Evolutionary conservation across 345 rosid genomes (phyloP).

Genomic region (Brassica juncea): DNA sequence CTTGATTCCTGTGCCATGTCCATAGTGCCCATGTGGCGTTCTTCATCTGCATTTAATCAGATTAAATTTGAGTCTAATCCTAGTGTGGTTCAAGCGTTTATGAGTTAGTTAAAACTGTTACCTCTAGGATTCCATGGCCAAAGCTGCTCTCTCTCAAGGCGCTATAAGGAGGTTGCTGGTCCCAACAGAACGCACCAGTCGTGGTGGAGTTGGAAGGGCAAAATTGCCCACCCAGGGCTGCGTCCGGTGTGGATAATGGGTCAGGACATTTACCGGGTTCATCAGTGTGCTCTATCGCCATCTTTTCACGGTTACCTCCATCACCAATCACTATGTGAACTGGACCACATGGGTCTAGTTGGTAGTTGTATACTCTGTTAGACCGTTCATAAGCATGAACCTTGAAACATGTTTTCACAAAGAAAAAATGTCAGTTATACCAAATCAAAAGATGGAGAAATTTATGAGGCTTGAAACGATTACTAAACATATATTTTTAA

Average conservation of each 20-base stretch:
- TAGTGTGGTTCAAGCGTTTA: constrained; percentile 7
- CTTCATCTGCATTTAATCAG: constrained; percentile 51
- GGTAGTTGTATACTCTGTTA: constrained; percentile 85
- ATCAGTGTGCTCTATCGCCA: constrained; percentile 72
- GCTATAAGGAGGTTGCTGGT: constrained; percentile 83
- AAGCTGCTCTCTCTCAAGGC: constrained; percentile 93
- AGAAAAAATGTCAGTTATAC: not conserved
- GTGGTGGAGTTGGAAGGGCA: constrained; percentile 80
- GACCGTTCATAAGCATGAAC: constrained; percentile 93
- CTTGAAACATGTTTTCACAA: constrained; percentile 38
- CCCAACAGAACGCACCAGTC: constrained; percentile 90
- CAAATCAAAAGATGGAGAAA: not conserved
- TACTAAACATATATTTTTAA: not conserved
- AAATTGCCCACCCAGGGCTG: constrained; percentile 54
- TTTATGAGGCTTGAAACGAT: not conserved
- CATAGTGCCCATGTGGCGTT: constrained; percentile 88
- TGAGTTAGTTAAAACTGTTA: constrained; percentile 1
- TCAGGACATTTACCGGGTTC: constrained; percentile 89
- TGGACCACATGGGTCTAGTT: constrained; percentile 81
- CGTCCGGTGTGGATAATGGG: constrained; percentile 61
- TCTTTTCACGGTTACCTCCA: constrained; percentile 75
- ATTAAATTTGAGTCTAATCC: not conserved
- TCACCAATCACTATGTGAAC: constrained; percentile 73
- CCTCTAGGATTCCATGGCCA: constrained; percentile 95
- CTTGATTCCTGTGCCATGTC: constrained; percentile 92